Base-by-base conservation (phyloP, 176 grass and related monocot genomes). In the Guadua angustifolia region DNA sequence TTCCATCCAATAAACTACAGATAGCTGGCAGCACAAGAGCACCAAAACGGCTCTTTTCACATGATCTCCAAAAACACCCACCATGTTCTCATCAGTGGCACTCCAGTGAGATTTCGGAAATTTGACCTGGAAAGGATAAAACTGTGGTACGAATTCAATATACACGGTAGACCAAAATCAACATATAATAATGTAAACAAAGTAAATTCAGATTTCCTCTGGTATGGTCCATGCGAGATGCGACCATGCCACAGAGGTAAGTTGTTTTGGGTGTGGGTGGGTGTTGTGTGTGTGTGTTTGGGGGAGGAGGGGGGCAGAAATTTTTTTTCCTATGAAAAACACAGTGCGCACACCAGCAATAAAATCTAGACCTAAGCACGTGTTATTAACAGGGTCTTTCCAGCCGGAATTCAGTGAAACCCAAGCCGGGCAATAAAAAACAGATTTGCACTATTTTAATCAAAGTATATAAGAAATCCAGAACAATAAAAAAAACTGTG, bases 121-220 rank as follows among this genome's bases (percentile, higher is more conserved):
- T 82, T 61, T 36, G 13, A 84, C 71, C 50, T 49, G 56, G 82
- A 56, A 76, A 55, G 52, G 33, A 61, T 14, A 24, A 29, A 75
- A 84, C 22, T 53, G 10, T 38, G 22, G 24, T 35, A 62, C 39
- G 21, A n/a, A 43, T 53, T 83, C 32, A 72, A 49, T 15, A 72
- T 17, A 72, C 42, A 25, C 52, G 14, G n/a, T 49, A 5, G 42
- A 24, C 21, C 6, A 46, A 46, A 21, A 32, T 72, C 43, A 63
- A n/a, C 13, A n/a, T 25, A 21, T 21, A 69, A 51, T 17, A 16
- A 36, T 73, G 24, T 24, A 16, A 29, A 15, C 29, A 44, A 44
- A 14, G 17, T 4, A 18, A 58, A 55, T 55, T 55, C 5, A 19
- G 17, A 53, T 7, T 5, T 18, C 52, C 52, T 21, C 18, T 55